These are phyloP conservation scores for Kwoniella shivajii DNA, from an alignment of 1,284 basidiomycete species.

Conservation along the genomic window DNA sequence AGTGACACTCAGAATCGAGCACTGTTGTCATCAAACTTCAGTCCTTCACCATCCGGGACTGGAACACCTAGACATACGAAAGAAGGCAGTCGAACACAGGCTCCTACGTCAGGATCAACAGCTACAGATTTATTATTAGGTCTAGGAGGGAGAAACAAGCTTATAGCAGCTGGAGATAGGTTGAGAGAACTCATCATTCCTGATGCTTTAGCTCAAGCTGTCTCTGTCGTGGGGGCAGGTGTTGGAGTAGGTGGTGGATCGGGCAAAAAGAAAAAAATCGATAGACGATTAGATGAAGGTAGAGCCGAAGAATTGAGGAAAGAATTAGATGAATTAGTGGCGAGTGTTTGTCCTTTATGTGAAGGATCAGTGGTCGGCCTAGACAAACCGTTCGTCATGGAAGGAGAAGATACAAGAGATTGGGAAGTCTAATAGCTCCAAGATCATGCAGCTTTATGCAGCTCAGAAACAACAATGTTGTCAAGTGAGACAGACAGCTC, in stretches of 20 bases:
- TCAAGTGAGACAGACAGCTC: too few relatives aligned
- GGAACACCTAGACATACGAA: constrained; percentile 29
- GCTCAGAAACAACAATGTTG: too few relatives aligned
- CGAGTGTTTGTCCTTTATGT: constrained; percentile 85
- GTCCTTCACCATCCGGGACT: constrained; percentile 27
- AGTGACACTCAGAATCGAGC: constrained; percentile 36
- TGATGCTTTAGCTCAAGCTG: constrained; percentile 71
- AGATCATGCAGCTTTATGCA: too few relatives aligned
- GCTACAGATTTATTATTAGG: constrained; percentile 48
- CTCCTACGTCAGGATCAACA: constrained; percentile 33
- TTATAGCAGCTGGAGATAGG: constrained; percentile 84
- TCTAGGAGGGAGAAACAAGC: constrained; percentile 69
- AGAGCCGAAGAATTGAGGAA: constrained; percentile 63
- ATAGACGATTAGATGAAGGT: constrained; percentile 58
- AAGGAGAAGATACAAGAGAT: constrained; percentile 76
- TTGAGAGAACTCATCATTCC: constrained; percentile 88
- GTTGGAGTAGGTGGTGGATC: constrained; percentile 57
- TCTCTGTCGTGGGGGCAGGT: constrained; percentile 51
- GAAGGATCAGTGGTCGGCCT: constrained; percentile 79
- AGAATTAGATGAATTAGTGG: constrained; percentile 84
- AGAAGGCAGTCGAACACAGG: constrained; percentile 7
- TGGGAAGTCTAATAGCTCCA: constrained; percentile 69
- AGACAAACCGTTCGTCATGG: constrained; percentile 80
- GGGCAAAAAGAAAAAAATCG: constrained; percentile 59
- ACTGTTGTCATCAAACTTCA: constrained; percentile 43